Evolutionary conservation across 306 rosid species (phyloP).

Genomic region (Leucaena leucocephala): DNA sequence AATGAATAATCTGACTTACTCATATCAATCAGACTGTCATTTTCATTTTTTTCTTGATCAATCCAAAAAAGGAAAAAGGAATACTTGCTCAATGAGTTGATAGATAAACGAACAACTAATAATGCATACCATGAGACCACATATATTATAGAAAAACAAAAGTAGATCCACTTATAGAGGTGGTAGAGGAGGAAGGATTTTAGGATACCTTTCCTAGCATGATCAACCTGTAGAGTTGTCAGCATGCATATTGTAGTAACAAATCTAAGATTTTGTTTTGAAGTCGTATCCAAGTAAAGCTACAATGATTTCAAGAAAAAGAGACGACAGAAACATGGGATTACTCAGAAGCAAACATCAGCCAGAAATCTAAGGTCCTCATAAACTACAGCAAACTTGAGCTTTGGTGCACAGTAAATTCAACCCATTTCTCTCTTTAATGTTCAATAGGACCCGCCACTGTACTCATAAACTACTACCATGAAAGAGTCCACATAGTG

Average conservation of each 20-base stretch:
- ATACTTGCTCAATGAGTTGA: slow-evolving; percentile 17
- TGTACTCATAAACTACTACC: neutral
- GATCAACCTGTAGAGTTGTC: slow-evolving; percentile 27
- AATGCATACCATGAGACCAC: slow-evolving; percentile 5
- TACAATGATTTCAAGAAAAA: slow-evolving; percentile 8
- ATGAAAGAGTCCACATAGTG: neutral
- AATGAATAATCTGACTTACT: slow-evolving; percentile 18
- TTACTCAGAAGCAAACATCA: slow-evolving; percentile 16
- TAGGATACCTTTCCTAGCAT: slow-evolving; percentile 16
- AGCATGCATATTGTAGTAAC: neutral
- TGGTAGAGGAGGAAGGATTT: slow-evolving; percentile 22
- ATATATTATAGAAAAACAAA: slow-evolving; percentile 13
- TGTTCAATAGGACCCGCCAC: neutral
- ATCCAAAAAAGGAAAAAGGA: slow-evolving; percentile 11
- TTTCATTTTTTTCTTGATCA: neutral
- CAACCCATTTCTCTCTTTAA: slow-evolving; percentile 6
- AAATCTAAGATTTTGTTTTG: slow-evolving; percentile 10
- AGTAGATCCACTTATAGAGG: neutral
- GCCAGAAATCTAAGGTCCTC: slow-evolving; percentile 14
- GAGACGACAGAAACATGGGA: neutral
- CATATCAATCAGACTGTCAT: neutral
- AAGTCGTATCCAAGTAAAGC: slow-evolving; percentile 14
- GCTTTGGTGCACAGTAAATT: neutral
- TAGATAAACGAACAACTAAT: neutral
- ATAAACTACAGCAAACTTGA: slow-evolving; percentile 25